Evolutionary conservation across 805 yeast genomes (phyloP).

Genomic region (Nakazawaea anatomiae): DNA sequence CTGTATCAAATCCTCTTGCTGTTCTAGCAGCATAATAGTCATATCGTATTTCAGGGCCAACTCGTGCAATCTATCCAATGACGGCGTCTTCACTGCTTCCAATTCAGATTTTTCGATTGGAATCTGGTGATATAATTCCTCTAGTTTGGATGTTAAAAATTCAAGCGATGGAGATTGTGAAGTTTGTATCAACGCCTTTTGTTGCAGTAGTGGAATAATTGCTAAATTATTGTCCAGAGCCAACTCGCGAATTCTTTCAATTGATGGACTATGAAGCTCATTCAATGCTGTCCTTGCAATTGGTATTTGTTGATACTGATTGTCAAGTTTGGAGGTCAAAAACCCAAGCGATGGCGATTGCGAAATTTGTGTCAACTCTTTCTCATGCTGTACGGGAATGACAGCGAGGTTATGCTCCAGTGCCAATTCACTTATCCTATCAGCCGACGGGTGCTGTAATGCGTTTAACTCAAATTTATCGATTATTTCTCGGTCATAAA

Average conservation of each 20-base stretch:
- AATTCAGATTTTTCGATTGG: slow-evolving; percentile 5
- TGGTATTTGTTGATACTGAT: not conserved
- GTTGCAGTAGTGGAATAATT: slow-evolving; percentile 12
- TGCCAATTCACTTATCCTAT: slow-evolving; percentile 4
- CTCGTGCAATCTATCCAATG: not conserved
- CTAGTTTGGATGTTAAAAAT: slow-evolving; percentile 1
- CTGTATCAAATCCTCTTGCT: slow-evolving; percentile 10
- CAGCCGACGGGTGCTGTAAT: not conserved
- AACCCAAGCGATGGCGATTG: slow-evolving; percentile 4
- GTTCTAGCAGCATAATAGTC: slow-evolving; percentile 11
- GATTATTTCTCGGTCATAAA: not conserved
- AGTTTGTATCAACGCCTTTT: slow-evolving; percentile 6
- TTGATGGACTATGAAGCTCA: not conserved
- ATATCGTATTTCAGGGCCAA: slow-evolving; percentile 8
- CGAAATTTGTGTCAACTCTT: slow-evolving; percentile 4
- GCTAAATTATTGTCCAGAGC: slow-evolving; percentile 7
- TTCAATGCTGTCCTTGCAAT: slow-evolving; percentile 6
- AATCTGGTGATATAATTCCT: not conserved
- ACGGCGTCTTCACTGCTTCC: not conserved
- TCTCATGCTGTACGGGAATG: slow-evolving; percentile 12
- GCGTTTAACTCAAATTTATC: slow-evolving; percentile 8
- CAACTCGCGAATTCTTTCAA: not conserved
- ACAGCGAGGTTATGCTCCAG: slow-evolving; percentile 5
- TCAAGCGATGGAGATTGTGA: slow-evolving; percentile 2
- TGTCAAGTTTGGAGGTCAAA: not conserved